These are phyloP conservation scores for Ophiobolus disseminans DNA, from an alignment of 2,329 filamentous ascomycete genomes.

Conservation along the genomic window DNA sequence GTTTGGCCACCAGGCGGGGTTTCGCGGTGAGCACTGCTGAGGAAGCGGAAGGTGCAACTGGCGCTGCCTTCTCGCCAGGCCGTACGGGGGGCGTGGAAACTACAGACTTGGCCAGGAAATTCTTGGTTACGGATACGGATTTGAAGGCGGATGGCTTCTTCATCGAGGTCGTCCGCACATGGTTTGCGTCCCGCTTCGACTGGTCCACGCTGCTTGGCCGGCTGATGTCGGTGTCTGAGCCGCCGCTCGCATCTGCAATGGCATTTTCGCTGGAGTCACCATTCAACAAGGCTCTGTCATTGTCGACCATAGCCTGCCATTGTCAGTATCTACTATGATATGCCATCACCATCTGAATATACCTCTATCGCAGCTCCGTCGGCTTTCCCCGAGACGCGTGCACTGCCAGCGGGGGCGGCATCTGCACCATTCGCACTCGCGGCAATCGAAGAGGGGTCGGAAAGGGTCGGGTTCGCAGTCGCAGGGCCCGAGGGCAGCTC, in stretches of 20 bases:
- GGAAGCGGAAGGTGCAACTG: slow-evolving; percentile 51
- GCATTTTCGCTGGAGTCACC: slow-evolving; percentile 46
- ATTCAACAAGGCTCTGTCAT: slow-evolving; percentile 41
- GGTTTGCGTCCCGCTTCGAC: slow-evolving; percentile 64
- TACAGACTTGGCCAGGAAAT: slow-evolving; percentile 77
- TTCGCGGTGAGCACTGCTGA: slow-evolving; percentile 63
- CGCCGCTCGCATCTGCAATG: slow-evolving; percentile 73
- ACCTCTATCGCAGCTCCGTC: slow-evolving; percentile 25
- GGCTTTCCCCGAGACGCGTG: slow-evolving; percentile 25
- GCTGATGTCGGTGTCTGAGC: slow-evolving; percentile 78
- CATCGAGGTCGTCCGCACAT: slow-evolving; percentile 64
- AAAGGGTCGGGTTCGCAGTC: slow-evolving; percentile 35
- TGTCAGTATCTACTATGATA: slow-evolving; percentile 21
- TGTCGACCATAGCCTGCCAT: slow-evolving; percentile 17
- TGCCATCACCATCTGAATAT: slow-evolving; percentile 20
- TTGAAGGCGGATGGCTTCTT: slow-evolving; percentile 85
- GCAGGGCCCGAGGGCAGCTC: slow-evolving; percentile 48
- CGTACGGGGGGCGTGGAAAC: slow-evolving; percentile 61
- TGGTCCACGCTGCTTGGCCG: slow-evolving; percentile 61
- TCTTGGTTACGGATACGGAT: slow-evolving; percentile 84
- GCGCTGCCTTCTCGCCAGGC: slow-evolving; percentile 62
- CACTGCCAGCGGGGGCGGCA: slow-evolving; percentile 21
- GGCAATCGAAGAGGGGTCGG: slow-evolving; percentile 49
- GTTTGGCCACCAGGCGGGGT: slow-evolving; percentile 78
- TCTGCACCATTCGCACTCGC: slow-evolving; percentile 32